Percentiles rank a stretch among this genome's conserved stretches.
phyloP scores from a whole-genome alignment of 2,329 filamentous ascomycete genomes.

The Apiospora koreana region DNA sequence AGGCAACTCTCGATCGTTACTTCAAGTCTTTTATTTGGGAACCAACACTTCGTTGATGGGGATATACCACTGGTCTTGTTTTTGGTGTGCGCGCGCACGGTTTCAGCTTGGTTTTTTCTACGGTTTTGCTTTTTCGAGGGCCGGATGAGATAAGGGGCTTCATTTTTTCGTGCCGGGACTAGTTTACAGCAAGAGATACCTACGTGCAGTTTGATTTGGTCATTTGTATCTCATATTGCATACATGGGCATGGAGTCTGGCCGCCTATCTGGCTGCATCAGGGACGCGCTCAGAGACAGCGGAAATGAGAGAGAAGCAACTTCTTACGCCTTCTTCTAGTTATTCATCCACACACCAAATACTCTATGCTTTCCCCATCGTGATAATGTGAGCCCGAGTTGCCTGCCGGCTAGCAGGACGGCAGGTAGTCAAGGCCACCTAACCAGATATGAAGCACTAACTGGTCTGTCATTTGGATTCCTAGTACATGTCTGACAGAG shows the following conservation, averaged over 20 bases:
- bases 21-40: neutral
- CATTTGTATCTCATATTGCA: conserved; percentile 2
- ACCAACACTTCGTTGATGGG: neutral
- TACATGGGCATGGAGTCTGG: neutral
- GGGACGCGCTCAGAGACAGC: neutral
- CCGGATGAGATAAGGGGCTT: neutral
- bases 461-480: neutral
- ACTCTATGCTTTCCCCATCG: neutral
- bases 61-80: conserved; percentile 14
- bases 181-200: neutral
- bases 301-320: conserved; percentile 4
- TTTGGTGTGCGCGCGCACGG: neutral
- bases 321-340: neutral
- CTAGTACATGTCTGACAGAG: neutral
- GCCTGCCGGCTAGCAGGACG: neutral
- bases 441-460: neutral
- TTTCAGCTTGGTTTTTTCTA: neutral
- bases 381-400: neutral
- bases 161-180: neutral
- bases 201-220: conserved; percentile 3
- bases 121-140: neutral
- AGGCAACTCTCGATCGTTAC: conserved; percentile 13
- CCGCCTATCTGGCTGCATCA: neutral
- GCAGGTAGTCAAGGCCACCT: neutral
- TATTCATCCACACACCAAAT: neutral